Evolutionary conservation across 331 rosid species (phyloP), one percentile per base, ranked within the genome.

Genomic region (Arachis monticola): DNA sequence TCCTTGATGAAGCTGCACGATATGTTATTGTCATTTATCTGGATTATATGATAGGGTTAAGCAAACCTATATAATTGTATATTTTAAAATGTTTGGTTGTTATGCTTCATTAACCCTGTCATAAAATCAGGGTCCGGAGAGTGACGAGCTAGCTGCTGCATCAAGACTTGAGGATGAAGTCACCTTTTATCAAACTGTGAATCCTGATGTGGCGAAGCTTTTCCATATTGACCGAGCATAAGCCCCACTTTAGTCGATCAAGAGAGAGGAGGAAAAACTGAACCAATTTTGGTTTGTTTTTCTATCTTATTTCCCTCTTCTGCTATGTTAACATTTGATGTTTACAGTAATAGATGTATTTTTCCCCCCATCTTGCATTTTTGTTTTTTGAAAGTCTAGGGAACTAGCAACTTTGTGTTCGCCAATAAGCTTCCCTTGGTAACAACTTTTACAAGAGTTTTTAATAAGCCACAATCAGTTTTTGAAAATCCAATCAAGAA

Each of bases 341-440:
- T 17, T n/a, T 44, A 5, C 9, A 44, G 48, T 42, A 17, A 31
- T 57, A 61, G 10, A 77, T 60, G 13, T 73, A 53, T 64, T 57
- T 75, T 59, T 64, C 22, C 22, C n/a, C n/a, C 32, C 47, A 47
- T 76, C 42, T 59, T 85, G 78, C 90, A 75, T 92, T 95, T 74
- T 86, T 60, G 0, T n/a, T n/a, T n/a, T n/a, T n/a, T n/a, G n/a
- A n/a, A 92, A 90, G 84, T 87, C 98, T 51, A n/a, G n/a, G n/a
- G 82, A 86, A 56, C 85, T 95, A 78, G 81, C 72, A 0, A 92
- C 64, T 95, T 92, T 86, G 98, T 92, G 47, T 81, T 75, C 78
- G 79, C 89, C 60, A 92, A 92, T 88, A 95, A 92, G 87, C 88
- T 92, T 82, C 99, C 99, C 53, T 73, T 95, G 85, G 98, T 95